Conservation (phyloP, 441 rosid genomes). For the Adansonia madagascariensis region DNA sequence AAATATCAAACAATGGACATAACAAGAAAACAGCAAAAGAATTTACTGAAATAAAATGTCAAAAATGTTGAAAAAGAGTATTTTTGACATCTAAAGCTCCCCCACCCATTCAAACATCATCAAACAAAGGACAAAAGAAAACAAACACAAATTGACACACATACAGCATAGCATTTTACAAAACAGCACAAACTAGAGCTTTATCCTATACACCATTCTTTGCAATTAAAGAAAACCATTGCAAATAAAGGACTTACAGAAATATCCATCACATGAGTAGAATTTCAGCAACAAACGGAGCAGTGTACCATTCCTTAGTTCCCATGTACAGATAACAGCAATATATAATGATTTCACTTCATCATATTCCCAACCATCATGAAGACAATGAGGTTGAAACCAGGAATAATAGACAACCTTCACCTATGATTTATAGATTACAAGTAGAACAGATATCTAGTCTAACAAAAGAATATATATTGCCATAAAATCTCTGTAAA, state of each 20-base stretch:
- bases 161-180: slow-evolving; percentile 21
- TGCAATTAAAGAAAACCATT: neutral
- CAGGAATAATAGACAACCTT: neutral
- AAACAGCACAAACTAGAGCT: neutral
- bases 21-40: slow-evolving; percentile 20
- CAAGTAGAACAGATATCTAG: neutral
- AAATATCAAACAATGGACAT: slow-evolving; percentile 27
- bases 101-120: neutral
- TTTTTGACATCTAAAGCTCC: neutral
- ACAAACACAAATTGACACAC: neutral
- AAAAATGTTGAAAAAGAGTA: slow-evolving; percentile 3
- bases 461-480: neutral
- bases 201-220: neutral
- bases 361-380: neutral
- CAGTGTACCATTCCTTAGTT: neutral
- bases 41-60: slow-evolving; percentile 11
- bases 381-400: too few relatives aligned
- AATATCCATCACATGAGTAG: neutral
- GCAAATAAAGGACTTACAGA: neutral
- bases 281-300: neutral
- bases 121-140: neutral
- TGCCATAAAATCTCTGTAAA: neutral
- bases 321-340: neutral
- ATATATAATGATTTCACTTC: neutral
- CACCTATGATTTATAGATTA: neutral